These are phyloP conservation scores for Fusarium secorum DNA, from an alignment of 2,329 filamentous ascomycete genomes.

Conservation along the genomic window DNA sequence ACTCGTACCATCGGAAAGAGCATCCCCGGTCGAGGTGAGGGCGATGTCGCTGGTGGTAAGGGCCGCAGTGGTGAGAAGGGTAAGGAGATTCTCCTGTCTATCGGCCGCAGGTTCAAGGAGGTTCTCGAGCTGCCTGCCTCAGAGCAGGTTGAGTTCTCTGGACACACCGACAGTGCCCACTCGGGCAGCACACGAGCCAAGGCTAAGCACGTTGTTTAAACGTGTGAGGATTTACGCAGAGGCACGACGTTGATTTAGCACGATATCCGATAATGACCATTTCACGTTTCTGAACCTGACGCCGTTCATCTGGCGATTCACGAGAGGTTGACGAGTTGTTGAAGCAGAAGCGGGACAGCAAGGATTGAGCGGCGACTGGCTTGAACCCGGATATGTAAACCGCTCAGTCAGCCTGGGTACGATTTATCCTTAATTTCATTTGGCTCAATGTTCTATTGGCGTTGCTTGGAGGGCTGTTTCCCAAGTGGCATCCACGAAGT, in stretches of 20 bases:
- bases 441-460: slow-evolving; percentile 44
- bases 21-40: slow-evolving; percentile 77
- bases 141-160: slow-evolving; percentile 92
- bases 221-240: slow-evolving; percentile 15
- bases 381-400: slow-evolving; percentile 8
- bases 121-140: slow-evolving; percentile 79
- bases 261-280: slow-evolving; percentile 41
- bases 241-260: slow-evolving; percentile 39
- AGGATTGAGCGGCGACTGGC: slow-evolving; percentile 16
- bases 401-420: slow-evolving; percentile 13
- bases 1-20: slow-evolving; percentile 91
- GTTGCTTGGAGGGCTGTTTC: slow-evolving; percentile 44
- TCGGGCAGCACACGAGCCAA: slow-evolving; percentile 94
- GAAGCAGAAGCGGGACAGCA: slow-evolving; percentile 15
- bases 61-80: slow-evolving; percentile 82
- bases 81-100: slow-evolving; percentile 81
- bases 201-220: slow-evolving; percentile 86
- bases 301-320: slow-evolving; percentile 23
- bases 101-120: slow-evolving; percentile 92
- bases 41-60: slow-evolving; percentile 77
- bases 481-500: slow-evolving; percentile 34
- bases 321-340: slow-evolving; percentile 18
- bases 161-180: slow-evolving; percentile 93
- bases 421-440: slow-evolving; percentile 33
- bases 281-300: slow-evolving; percentile 32